Conservation (phyloP, 129 eudicot genomes). For the Tagetes erecta region DNA sequence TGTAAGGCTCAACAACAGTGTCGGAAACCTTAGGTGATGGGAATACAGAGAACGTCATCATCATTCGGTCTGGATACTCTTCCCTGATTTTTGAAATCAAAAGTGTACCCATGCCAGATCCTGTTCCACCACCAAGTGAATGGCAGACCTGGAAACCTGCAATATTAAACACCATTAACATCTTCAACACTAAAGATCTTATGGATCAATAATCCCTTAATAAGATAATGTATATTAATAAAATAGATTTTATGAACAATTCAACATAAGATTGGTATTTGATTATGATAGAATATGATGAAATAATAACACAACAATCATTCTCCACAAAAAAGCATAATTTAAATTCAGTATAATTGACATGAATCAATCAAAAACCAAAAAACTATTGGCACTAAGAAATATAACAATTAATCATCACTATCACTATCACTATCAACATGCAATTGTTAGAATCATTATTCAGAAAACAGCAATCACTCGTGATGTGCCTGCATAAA, state of each 20-base stretch:
- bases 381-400: neutral
- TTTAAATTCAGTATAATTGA: no score
- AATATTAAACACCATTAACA: neutral
- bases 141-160: conserved; percentile 54
- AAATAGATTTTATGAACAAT: neutral
- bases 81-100: conserved; percentile 45
- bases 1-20: conserved; percentile 50
- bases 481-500: neutral
- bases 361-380: no score
- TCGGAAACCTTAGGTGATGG: conserved; percentile 49
- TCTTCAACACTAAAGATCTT: neutral
- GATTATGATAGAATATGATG: neutral
- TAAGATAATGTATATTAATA: neutral
- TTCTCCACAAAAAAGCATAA: no score
- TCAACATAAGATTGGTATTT: neutral
- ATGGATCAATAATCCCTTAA: neutral
- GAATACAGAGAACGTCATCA: conserved; percentile 48
- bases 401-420: neutral
- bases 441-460: neutral
- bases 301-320: neutral
- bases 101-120: conserved; percentile 48
- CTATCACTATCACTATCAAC: neutral
- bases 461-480: neutral
- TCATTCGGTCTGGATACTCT: conserved; percentile 48
- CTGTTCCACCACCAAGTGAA: conserved; percentile 49